These are phyloP conservation scores for Lentinula detonsa DNA, from an alignment of 768 basidiomycete genomes.

Conservation along the genomic window DNA sequence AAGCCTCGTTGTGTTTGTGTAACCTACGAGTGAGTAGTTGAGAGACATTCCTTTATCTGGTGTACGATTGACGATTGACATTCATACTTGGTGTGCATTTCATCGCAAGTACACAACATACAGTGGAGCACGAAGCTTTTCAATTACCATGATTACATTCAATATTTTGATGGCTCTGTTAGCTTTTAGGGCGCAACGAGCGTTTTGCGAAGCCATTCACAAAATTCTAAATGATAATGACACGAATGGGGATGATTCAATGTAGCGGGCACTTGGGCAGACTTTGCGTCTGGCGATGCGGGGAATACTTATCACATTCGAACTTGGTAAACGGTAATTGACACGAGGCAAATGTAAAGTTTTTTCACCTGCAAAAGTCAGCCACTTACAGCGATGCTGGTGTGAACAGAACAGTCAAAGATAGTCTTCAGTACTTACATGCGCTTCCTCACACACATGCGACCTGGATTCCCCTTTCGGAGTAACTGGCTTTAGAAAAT, in stretches of 20 bases:
- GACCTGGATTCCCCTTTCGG: too few relatives aligned
- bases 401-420: background rate
- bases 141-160: background rate
- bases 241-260: background rate
- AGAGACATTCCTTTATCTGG: background rate
- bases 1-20: conserved; percentile 5
- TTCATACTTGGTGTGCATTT: background rate
- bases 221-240: background rate
- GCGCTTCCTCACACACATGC: too few relatives aligned
- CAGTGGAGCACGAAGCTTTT: background rate
- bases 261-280: too few relatives aligned
- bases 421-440: background rate
- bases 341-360: background rate
- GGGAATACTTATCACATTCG: background rate
- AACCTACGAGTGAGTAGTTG: background rate
- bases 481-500: too few relatives aligned
- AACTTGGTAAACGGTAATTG: background rate
- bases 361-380: background rate
- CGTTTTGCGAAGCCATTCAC: too few relatives aligned
- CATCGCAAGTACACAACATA: background rate
- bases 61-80: background rate
- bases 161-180: too few relatives aligned
- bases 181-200: too few relatives aligned
- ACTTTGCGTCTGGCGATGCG: background rate
- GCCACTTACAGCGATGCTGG: background rate